A percentile compares a stretch with the other conserved stretches of the same genome.
phyloP scores from a whole-genome alignment of 2,329 filamentous ascomycete genomes.

The Periconia sp. region DNA sequence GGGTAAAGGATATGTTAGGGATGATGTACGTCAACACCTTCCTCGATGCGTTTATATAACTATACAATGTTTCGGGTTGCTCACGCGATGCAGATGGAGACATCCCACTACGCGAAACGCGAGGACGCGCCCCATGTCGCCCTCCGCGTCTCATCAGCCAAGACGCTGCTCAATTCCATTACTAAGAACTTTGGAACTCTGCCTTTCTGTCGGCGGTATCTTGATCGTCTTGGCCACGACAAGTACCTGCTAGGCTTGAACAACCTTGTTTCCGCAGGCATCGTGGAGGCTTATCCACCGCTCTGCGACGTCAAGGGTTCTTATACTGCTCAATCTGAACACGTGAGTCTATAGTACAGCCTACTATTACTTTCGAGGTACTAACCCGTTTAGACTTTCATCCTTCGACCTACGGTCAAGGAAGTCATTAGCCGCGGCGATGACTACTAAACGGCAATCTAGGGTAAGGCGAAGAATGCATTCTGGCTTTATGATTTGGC shows the following conservation, averaged over 20 bases:
- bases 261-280: constrained; percentile 79
- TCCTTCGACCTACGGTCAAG: constrained; percentile 64
- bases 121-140: constrained; percentile 76
- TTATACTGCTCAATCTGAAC: constrained; percentile 93
- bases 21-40: constrained; percentile 66
- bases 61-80: no score
- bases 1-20: constrained; percentile 83
- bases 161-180: constrained; percentile 84
- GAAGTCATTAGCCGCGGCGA: constrained; percentile 87
- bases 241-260: constrained; percentile 93
- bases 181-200: constrained; percentile 96
- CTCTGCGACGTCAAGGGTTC: constrained; percentile 91
- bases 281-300: constrained; percentile 90
- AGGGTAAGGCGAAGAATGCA: no score
- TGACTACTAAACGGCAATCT: constrained; percentile 71
- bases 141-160: constrained; percentile 79
- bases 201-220: constrained; percentile 87
- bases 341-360: constrained; percentile 78
- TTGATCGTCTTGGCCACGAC: constrained; percentile 91
- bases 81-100: constrained; percentile 64
- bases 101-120: constrained; percentile 84
- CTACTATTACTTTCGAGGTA: no score
- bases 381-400: constrained; percentile 40
- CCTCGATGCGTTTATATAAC: no score
- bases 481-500: no score